Base-by-base conservation (phyloP, 179 eudicot species). In the Camellia oleifera region DNA sequence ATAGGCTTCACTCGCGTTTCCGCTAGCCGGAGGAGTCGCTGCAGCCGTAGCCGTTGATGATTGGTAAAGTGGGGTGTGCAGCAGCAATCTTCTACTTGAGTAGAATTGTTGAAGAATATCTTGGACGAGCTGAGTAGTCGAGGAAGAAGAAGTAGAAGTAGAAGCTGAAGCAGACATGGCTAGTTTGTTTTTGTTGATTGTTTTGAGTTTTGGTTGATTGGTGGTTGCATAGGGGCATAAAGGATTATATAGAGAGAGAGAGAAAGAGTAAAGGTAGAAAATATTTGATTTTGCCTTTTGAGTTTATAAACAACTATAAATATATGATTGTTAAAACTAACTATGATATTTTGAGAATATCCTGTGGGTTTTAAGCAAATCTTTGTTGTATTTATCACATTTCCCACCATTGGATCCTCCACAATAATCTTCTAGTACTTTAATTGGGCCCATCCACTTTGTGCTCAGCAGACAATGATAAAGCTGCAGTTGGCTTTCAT, bases 21-120 rank as follows among this genome's bases (percentile, higher is more conserved):
- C 13, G 74, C 45, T 11, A 1, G 84, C 14, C 4, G 88, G 78
- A 6, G 88, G 79, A n/a, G 87, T 57, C 8, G 90, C 80, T 2
- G 82, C 45, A 10, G 75, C 18, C 2, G 78, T 1, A 32, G 40
- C 40, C 2, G 40, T 32, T 32, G 40, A 85, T 3, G 82, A 46
- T 67, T 76, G 68, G 62, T 74, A 56, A 9, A 80, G 77, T 20
- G 85, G 86, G 63, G 80, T 72, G 78, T 87, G 85, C 5, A 86
- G 84, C 12, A 89, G 87, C 52, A 88, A 12, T 80, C 86, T 91
- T 89, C 95, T 87, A 32, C 2, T 32, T 17, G 95, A 77, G 77
- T 88, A 83, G 75, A 88, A 83, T 81, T 82, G 56, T 52, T 5
- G 80, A 58, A 83, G 76, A 79, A 83, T 74, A 60, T 88, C 84